Base-by-base conservation (phyloP, 2,329 filamentous ascomycete genomes). In the Falciphora oryzae region DNA sequence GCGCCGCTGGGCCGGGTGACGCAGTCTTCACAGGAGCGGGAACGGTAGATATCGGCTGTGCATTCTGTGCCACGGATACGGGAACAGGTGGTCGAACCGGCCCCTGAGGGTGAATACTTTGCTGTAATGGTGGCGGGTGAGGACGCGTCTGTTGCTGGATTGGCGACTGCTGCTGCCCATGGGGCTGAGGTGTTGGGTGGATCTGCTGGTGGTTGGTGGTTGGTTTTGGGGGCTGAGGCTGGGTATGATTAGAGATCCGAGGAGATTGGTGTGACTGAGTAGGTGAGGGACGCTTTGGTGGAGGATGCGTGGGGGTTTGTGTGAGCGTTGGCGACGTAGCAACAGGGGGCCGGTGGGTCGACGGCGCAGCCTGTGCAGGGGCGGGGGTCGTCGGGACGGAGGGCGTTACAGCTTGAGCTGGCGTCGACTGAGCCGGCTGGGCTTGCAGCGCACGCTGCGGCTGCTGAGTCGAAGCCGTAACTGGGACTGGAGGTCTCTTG, bases 391-490 rank as follows among this genome's bases (percentile, higher is more conserved):
- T 16, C 38, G 18, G 44, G 7, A 53, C 44, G 18, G 44, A 25
- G 22, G 44, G 18, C n/a, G 44, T 6, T 10, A 10, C 8, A n/a
- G 6, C 22, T 11, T 25, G 44, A 5, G 6, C 44, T 11, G 44
- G 44, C 18, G 32, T 63, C n/a, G 64, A 62, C 35, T 67, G 67
- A 31, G 65, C 64, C 60, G 67, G 63, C 50, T 63, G 61, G 57
- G 62, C 63, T 56, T 64, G 59, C 50, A 63, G 59, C 3, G 60
- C 59, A 18, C 63, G 65, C 56, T 66, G 65, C 56, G 57, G 64
- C 50, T 68, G 67, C 64, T 61, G 58, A 58, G 70, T 57, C 68
- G 65, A 61, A 71, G 67, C 66, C 73, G 73, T 27, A 67, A 65
- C 8, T 72, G 70, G 32, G 72, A 72, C 27, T 16, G 31, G 5